Evolutionary conservation across 148 eudicot species (phyloP).

Genomic region (Bassia scoparia): DNA sequence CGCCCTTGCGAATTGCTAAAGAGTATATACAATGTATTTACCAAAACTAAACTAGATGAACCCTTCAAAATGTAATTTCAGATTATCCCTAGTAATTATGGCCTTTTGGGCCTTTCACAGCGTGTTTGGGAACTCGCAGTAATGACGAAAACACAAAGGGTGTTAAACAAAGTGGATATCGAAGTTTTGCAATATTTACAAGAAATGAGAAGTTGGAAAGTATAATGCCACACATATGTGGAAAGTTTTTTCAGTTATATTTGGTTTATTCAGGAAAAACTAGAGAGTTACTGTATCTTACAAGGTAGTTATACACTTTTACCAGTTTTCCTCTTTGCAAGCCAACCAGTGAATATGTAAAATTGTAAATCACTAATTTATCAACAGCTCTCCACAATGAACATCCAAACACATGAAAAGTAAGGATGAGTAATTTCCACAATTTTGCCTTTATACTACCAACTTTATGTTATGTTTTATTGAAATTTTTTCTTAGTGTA

Average conservation of each 20-base stretch:
- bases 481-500: not conserved
- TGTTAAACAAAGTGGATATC: too few species aligned
- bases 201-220: too few species aligned
- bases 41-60: not conserved
- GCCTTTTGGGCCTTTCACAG: not conserved
- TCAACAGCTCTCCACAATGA: not conserved
- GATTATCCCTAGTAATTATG: not conserved
- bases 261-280: too few species aligned
- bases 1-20: not conserved
- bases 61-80: not conserved
- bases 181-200: too few species aligned
- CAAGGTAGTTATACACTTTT: not conserved
- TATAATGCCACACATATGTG: too few species aligned
- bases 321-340: not conserved
- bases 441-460: not conserved
- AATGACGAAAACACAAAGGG: not conserved
- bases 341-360: not conserved
- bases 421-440: too few species aligned
- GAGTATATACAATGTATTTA: not conserved
- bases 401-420: not conserved
- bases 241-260: too few species aligned
- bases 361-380: not conserved
- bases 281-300: too few species aligned
- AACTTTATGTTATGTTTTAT: too few species aligned
- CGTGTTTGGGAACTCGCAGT: not conserved